Conservation (phyloP, 192 early-diverging fungal genomes). For the Coemansia sp. region DNA sequence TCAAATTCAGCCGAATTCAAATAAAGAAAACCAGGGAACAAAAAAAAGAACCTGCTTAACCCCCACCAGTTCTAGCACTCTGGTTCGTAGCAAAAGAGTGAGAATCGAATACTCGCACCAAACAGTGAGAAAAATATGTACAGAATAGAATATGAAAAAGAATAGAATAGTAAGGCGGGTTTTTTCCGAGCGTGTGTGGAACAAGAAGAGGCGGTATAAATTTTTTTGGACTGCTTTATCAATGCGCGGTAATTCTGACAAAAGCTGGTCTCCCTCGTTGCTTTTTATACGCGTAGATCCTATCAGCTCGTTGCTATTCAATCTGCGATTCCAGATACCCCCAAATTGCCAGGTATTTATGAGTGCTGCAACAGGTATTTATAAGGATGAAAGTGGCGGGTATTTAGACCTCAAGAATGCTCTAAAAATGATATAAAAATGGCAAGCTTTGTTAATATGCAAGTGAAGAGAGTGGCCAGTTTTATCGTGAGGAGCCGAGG, state of each 20-base stretch:
- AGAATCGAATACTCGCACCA: background rate
- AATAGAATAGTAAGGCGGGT: background rate
- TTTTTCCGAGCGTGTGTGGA: background rate
- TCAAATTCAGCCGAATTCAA: background rate
- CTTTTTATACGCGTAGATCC: constrained; percentile 1
- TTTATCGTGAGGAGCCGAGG: background rate
- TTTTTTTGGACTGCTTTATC: background rate
- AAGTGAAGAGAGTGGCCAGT: background rate
- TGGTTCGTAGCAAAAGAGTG: background rate
- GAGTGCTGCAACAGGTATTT: background rate
- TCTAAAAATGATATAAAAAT: background rate
- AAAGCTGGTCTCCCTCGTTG: background rate
- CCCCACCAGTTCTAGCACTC: background rate
- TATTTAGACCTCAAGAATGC: background rate
- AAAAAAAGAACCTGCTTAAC: background rate
- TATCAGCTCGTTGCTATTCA: background rate
- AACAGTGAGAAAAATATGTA: background rate
- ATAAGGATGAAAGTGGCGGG: background rate
- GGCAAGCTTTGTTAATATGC: background rate
- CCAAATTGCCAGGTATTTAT: background rate
- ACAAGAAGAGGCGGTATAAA: background rate
- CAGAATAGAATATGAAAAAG: background rate
- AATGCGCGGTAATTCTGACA: background rate
- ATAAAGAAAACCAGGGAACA: background rate
- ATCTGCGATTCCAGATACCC: background rate